Evolutionary conservation across 23 red algal genomes (phyloP).

Genomic region (Chondrus crispus): DNA sequence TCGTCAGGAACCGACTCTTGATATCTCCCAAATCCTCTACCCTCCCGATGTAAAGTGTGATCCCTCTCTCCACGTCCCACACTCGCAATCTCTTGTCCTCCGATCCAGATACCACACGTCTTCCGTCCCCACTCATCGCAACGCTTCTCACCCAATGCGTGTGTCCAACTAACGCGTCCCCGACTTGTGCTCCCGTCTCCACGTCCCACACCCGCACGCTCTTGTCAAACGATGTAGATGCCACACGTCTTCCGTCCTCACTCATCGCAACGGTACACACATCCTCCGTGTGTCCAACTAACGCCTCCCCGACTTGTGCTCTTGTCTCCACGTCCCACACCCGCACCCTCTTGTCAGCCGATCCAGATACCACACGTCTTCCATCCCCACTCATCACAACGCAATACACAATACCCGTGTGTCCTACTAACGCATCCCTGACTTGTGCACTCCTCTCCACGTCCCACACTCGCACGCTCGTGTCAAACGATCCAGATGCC

Average conservation of each 20-base stretch:
- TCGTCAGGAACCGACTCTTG: too few species aligned
- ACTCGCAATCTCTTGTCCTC: too few species aligned
- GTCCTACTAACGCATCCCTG: neutral
- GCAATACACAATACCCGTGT: neutral
- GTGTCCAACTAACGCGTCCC: too few species aligned
- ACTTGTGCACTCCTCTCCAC: neutral
- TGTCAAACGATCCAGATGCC: neutral
- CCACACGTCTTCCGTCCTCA: neutral
- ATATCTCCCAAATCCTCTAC: too few species aligned
- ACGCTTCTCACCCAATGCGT: too few species aligned
- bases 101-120: too few species aligned
- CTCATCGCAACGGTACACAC: neutral
- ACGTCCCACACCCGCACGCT: constrained; percentile 11
- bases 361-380: neutral
- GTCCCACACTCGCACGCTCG: neutral
- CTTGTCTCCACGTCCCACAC: neutral
- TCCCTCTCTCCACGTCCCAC: too few species aligned
- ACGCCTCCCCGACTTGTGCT: neutral
- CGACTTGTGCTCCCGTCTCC: too few species aligned
- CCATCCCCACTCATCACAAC: neutral
- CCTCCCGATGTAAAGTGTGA: too few species aligned
- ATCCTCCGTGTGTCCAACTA: neutral
- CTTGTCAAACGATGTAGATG: neutral
- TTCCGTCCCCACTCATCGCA: too few species aligned
- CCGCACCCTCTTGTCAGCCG: neutral